Evolutionary conservation across 176 grass and related monocot genomes (phyloP), one percentile per base, ranked within the genome.

Genomic region (Bothriochloa decipiens): DNA sequence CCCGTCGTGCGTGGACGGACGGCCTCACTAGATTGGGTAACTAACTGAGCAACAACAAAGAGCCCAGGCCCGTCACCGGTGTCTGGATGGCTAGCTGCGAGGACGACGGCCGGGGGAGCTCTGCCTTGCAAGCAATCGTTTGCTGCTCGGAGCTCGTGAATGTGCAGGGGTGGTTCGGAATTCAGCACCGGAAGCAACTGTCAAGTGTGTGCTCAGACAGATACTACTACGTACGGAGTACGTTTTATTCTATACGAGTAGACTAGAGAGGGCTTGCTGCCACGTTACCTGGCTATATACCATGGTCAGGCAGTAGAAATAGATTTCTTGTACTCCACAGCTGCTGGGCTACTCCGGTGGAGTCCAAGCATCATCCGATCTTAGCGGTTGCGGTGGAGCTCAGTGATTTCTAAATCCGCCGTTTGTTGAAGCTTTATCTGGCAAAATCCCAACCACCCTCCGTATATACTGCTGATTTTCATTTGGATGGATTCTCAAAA

Each of bases 111-210:
- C 53, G 18, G 7, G 53, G 16, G 53, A 42, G 8, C 1, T 1
- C 1, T 1, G 49, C 52, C 53, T 57, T 57, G 53, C 53, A 57
- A 57, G 53, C 53, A 57, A 57, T 57, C 20, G 53, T 57, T 57
- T 57, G 53, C 53, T 57, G 53, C 53, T 57, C 61, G 46, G 23
- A 32, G 50, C 62, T 26, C 43, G 78, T 43, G 77, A 64, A 14
- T 64, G 40, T 80, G 69, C 70, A 61, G 63, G 35, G 55, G 72
- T 89, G 78, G 83, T 71, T 86, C 9, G 43, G 72, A 89, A 71
- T 77, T 55, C 83, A 27, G 78, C 41, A 49, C n/a, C 23, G 32
- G 8, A 52, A 77, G 69, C 20, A 68, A 49, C n/a, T 27, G 70
- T 22, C 53, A 9, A 32, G 29, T 32, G 29, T 32, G 8, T 57